Evolutionary conservation across 1,284 basidiomycete species (phyloP).

Genomic region (Naganishia liquefaciens): DNA sequence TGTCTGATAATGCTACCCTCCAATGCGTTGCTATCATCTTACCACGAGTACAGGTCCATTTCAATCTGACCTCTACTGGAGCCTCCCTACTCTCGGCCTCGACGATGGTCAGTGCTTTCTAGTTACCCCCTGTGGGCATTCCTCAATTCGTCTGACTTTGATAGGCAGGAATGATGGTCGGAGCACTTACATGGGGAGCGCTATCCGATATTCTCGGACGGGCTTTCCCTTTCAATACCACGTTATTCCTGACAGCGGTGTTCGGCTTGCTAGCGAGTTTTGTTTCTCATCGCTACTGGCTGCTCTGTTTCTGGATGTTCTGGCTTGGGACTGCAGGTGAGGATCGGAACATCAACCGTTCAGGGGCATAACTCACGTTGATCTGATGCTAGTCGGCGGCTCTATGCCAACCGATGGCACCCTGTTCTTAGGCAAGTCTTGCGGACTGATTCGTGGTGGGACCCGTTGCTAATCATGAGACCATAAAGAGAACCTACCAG

Average conservation of each 20-base stretch:
- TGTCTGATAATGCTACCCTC: constrained; percentile 54
- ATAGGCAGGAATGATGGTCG: constrained; percentile 94
- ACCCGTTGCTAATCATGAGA: background rate
- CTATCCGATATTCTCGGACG: constrained; percentile 84
- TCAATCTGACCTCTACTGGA: constrained; percentile 54
- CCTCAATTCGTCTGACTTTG: constrained; percentile 65
- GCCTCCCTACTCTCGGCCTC: constrained; percentile 48
- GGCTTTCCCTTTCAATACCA: constrained; percentile 85
- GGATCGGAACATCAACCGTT: constrained; percentile 59
- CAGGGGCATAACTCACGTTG: constrained; percentile 56
- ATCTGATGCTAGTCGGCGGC: constrained; percentile 36
- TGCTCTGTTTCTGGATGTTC: constrained; percentile 78
- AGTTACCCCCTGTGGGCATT: constrained; percentile 16
- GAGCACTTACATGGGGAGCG: constrained; percentile 87
- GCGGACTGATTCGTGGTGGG: background rate
- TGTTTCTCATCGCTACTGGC: constrained; percentile 64
- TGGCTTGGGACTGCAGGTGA: constrained; percentile 75
- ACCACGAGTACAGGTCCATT: constrained; percentile 87
- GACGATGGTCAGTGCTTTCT: constrained; percentile 56
- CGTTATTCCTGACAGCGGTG: constrained; percentile 81
- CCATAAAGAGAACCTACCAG: constrained; percentile 79
- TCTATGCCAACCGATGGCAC: constrained; percentile 31
- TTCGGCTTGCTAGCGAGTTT: constrained; percentile 84
- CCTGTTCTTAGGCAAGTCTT: constrained; percentile 14
- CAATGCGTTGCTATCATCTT: constrained; percentile 75